Percentiles rank a stretch among this genome's conserved stretches.
phyloP scores from a whole-genome alignment of 805 yeast species.

The Saccharomyces eubayanus region DNA sequence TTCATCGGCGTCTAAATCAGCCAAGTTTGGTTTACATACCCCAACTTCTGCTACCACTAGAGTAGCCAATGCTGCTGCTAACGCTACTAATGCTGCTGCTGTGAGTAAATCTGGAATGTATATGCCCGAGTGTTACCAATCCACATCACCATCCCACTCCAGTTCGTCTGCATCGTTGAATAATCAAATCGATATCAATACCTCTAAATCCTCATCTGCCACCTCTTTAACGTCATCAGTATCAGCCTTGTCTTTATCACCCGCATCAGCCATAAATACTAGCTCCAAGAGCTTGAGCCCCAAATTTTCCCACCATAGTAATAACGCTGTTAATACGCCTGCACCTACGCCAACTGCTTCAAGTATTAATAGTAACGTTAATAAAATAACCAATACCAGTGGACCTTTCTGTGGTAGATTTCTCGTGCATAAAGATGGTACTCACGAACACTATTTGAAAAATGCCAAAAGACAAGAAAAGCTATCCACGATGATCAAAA shows the following conservation, averaged over 20 bases:
- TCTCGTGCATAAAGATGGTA: conserved; percentile 53
- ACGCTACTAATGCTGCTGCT: not conserved
- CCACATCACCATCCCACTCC: not conserved
- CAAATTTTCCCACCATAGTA: not conserved
- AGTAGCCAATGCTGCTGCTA: not conserved
- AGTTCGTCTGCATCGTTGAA: not conserved
- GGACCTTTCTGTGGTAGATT: conserved; percentile 32
- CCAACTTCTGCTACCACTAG: not conserved
- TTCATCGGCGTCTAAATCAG: not conserved
- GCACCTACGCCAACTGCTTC: not conserved
- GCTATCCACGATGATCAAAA: conserved; percentile 64
- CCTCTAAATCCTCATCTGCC: conserved; percentile 11
- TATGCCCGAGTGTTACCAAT: not conserved
- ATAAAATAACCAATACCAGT: not conserved
- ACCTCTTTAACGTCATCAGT: conserved; percentile 12
- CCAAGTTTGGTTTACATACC: not conserved
- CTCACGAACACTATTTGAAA: conserved; percentile 71
- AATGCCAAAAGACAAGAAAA: conserved; percentile 75
- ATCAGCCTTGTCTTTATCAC: conserved; percentile 9
- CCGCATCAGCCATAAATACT: conserved; percentile 10
- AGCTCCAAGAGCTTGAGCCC: not conserved
- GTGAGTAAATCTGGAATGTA: not conserved
- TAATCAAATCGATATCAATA: not conserved
- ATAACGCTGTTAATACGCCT: not conserved
- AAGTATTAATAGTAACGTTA: not conserved